Evolutionary conservation across 768 basidiomycete genomes (phyloP), one percentile per base, ranked within the genome.

Genomic region (Pulveroboletus ravenelii): DNA sequence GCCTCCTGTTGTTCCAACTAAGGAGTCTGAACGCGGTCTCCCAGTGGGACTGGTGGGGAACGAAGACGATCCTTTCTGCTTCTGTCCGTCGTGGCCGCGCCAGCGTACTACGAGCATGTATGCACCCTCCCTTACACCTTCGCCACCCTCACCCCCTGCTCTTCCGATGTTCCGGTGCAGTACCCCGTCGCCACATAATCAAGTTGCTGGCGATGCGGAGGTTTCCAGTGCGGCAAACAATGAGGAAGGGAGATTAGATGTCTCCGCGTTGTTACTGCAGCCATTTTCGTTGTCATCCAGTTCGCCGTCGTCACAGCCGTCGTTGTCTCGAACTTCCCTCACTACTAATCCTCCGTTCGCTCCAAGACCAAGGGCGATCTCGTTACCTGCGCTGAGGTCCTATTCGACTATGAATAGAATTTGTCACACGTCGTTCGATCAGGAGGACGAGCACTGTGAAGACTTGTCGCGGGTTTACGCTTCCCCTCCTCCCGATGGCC

Each of bases 71-170:
- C 58, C 60, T 17, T 64, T 68, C 45, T 61, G 38, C 18, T 53
- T 55, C 41, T 61, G 37, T 25, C 62, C 64, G 4, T 51, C 52
- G 15, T 50, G 42, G 30, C 47, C 53, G 8, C 68, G 66, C n/a
- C 46, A 53, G 45, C 66, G 68, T 31, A 68, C 66, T 15, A 57
- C 51, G 23, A 68, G 66, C 41, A 70, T 70, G 60, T 58, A 62
- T 34, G 44, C 50, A 17, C 20, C 17, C 10, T 34, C 56, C 10
- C 45, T 60, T 15, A 29, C 57, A 5, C 10, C 53, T 10, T 38
- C 48, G 8, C 7, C 45, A 34, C 20, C 55, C 18, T 36, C 53
- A 3, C 40, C 52, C 3, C 53, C 59, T 18, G 23, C 42, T 23
- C 59, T 56, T 41, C 62, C 64, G 4, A 52, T 57, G 47, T 57